Evolutionary conservation across 2,329 filamentous ascomycete species (phyloP), one percentile per base, ranked within the genome.

Genomic region (Grosmannia clavigera): DNA sequence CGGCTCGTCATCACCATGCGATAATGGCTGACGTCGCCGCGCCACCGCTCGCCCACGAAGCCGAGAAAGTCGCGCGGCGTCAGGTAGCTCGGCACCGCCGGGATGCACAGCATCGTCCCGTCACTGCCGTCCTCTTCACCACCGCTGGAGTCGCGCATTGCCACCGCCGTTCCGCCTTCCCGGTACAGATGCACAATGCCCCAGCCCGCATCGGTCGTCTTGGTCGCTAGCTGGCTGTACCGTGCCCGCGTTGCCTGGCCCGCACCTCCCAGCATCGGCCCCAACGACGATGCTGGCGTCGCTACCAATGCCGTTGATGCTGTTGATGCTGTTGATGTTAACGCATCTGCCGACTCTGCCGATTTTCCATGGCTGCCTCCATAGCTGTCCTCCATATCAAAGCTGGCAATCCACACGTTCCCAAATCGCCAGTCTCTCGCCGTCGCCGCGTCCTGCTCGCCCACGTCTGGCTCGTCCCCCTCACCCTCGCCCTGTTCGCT

Each of bases 111-210:
- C 0, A 90, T 95, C 3, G 88, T 94, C 70, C 88, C 95, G 38
- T 84, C 81, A n/a, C 78, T 70, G n/a, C 65, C 67, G 35, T 65
- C 69, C 35, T 67, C 67, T n/a, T 64, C 68, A 19, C 52, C 57
- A 11, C 60, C 62, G 14, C 38, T 35, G 35, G 33, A 38, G 5
- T 38, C 11, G n/a, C 27, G 25, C 55, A 50, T 19, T 27, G 63
- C 61, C 57, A 33, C 10, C 70, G 3, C 48, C 71, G 48, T 16
- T 12, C 48, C 83, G 2, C 82, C 82, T 71, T 97, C 92, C 11
- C 92, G 83, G 71, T 96, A 99, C 33, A 99, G 81, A 71, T 96
- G 94, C 2, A 99, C 91, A 16, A 97, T 84, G 1, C 94, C 94
- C 87, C 90, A 96, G 51, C 90, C 89, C 1, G 91, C 79, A 62